Conservation (phyloP, 2,329 filamentous ascomycete genomes). For the Fusarium verticillioides region DNA sequence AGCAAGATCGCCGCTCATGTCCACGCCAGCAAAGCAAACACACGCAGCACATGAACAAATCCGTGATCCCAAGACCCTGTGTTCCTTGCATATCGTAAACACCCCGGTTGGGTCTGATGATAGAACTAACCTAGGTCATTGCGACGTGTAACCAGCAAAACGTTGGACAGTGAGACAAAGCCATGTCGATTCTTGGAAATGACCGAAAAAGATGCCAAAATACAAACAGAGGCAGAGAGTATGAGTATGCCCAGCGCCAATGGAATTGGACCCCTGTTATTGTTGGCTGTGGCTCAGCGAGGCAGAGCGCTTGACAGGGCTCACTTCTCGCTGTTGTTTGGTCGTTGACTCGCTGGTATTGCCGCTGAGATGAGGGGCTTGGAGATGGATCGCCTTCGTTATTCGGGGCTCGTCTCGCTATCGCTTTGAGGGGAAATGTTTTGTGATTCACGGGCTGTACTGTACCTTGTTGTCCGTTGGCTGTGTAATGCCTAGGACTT, state of each 20-base stretch:
- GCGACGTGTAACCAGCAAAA: constrained; percentile 29
- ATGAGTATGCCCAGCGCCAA: constrained; percentile 32
- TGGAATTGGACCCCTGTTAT: constrained; percentile 9
- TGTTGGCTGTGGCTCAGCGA: constrained; percentile 34
- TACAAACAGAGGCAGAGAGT: background rate
- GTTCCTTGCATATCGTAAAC: constrained; percentile 17
- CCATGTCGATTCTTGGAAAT: constrained; percentile 12
- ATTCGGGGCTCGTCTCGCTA: constrained; percentile 28
- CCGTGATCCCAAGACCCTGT: background rate
- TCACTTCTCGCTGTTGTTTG: constrained; percentile 21
- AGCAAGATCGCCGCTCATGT: constrained; percentile 5
- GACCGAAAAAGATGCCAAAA: constrained; percentile 12
- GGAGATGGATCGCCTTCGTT: constrained; percentile 12
- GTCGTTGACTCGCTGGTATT: constrained; percentile 21
- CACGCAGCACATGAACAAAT: constrained; percentile 21
- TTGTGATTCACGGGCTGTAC: constrained; percentile 5
- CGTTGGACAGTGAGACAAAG: constrained; percentile 20
- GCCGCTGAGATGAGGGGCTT: constrained; percentile 22
- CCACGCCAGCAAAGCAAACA: constrained; percentile 4
- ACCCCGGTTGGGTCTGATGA: constrained; percentile 17
- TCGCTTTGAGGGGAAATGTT: background rate
- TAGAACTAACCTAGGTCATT: background rate
- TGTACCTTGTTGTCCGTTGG: background rate
- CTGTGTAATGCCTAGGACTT: constrained; percentile 15
- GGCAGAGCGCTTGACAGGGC: constrained; percentile 28